phyloP scores from a whole-genome alignment of 1,284 basidiomycete species.

The Termitomyces sp. region DNA sequence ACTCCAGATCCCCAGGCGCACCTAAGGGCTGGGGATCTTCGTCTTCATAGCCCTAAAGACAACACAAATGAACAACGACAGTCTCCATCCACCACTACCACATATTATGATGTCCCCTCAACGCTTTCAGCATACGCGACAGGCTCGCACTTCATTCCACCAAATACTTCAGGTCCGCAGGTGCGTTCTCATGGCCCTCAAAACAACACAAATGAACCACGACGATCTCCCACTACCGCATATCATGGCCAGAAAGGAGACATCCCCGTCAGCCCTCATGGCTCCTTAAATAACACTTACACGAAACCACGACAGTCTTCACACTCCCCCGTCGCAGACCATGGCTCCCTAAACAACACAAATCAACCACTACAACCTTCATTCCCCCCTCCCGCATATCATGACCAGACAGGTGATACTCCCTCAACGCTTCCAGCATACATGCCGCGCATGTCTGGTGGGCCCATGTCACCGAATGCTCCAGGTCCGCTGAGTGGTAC shows the following conservation, averaged over 20 bases:
- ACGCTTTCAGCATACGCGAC: too few species aligned
- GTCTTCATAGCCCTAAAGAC: not conserved
- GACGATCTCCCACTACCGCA: not conserved
- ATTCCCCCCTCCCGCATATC: not conserved
- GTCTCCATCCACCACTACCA: not conserved
- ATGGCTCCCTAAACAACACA: not conserved
- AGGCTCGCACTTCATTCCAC: too few species aligned
- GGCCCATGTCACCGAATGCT: not conserved
- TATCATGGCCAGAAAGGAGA: not conserved
- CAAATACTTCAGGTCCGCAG: too few species aligned
- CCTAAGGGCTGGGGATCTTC: too few species aligned
- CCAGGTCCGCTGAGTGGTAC: not conserved
- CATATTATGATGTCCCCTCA: too few species aligned
- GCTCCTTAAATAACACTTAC: too few species aligned
- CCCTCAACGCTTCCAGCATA: not conserved
- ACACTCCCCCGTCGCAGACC: too few species aligned
- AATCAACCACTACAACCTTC: not conserved
- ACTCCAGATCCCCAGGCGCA: too few species aligned
- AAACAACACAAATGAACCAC: not conserved
- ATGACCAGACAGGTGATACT: not conserved
- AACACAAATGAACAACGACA: not conserved
- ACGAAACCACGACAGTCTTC: not conserved
- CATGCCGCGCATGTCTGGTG: not conserved
- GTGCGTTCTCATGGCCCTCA: not conserved
- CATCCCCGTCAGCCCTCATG: not conserved